Percentiles rank a stretch among this genome's conserved stretches.
Conservation (phyloP, 306 rosid genomes). For the Quercus engelmannii region DNA sequence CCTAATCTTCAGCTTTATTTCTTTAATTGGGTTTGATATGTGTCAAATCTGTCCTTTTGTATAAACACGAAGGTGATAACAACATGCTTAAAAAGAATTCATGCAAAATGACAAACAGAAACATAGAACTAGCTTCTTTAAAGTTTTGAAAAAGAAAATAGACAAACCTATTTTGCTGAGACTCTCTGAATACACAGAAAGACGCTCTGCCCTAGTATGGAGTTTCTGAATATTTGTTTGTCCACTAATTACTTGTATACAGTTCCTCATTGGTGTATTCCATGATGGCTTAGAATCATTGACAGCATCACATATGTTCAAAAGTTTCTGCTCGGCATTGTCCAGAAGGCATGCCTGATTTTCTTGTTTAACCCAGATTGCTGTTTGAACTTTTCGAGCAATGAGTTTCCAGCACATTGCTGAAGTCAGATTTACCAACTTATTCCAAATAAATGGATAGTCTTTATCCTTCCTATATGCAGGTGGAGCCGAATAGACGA, state of each 20-base stretch:
- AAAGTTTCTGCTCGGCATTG: constrained; percentile 48
- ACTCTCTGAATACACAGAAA: constrained; percentile 58
- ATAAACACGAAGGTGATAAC: no score
- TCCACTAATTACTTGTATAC: constrained; percentile 47
- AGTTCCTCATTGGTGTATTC: constrained; percentile 64
- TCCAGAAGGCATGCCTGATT: constrained; percentile 50
- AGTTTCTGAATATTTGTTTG: constrained; percentile 45
- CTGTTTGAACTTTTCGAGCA: constrained; percentile 82
- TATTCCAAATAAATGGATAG: constrained; percentile 79
- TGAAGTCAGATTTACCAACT: constrained; percentile 68
- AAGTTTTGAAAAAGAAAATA: constrained; percentile 9
- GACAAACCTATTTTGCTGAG: constrained; percentile 66
- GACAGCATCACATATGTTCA: constrained; percentile 59
- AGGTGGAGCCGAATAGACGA: constrained; percentile 92
- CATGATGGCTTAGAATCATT: constrained; percentile 72
- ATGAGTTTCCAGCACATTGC: constrained; percentile 98
- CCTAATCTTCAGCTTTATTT: no score
- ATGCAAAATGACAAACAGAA: no score
- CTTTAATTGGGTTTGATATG: no score
- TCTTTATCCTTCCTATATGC: constrained; percentile 74
- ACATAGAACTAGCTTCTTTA: constrained; percentile 18
- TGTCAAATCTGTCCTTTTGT: no score
- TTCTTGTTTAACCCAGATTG: constrained; percentile 85
- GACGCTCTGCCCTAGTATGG: constrained; percentile 61
- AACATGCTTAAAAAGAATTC: no score